A percentile compares a stretch with the other conserved stretches of the same genome.
phyloP scores from a whole-genome alignment of 345 rosid genomes.

The Acer yangbiense region DNA sequence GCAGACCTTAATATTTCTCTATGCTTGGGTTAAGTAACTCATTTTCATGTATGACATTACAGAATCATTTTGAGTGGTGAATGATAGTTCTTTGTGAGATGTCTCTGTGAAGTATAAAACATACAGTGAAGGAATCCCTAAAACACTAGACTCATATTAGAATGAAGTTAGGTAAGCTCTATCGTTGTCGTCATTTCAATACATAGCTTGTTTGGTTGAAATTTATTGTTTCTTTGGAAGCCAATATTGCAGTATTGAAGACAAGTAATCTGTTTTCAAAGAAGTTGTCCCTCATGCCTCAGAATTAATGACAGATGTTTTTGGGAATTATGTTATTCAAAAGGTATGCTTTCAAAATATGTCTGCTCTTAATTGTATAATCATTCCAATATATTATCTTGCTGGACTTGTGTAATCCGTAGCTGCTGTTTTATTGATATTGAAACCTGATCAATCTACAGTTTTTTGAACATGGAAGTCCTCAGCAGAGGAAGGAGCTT shows the following conservation, averaged over 20 bases:
- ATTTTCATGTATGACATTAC: too few species aligned
- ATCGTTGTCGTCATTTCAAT: too few species aligned
- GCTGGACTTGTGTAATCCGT: not conserved
- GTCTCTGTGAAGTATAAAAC: too few species aligned
- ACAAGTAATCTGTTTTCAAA: slow-evolving; percentile 73
- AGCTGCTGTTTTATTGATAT: slow-evolving; percentile 12
- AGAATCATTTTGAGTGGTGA: too few species aligned
- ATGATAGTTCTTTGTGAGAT: too few species aligned
- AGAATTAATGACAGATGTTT: slow-evolving; percentile 91
- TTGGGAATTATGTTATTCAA: slow-evolving; percentile 98
- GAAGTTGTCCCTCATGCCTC: slow-evolving; percentile 93
- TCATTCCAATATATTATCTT: slow-evolving; percentile 7
- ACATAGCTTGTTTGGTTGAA: too few species aligned
- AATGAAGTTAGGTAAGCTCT: too few species aligned
- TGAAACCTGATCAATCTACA: slow-evolving; percentile 33
- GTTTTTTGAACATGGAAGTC: slow-evolving; percentile 93
- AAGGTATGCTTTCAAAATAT: slow-evolving; percentile 49
- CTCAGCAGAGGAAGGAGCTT: slow-evolving; percentile 82
- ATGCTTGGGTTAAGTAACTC: too few species aligned
- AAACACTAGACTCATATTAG: too few species aligned
- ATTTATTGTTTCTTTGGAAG: too few species aligned
- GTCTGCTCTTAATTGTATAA: not conserved
- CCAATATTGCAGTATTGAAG: slow-evolving; percentile 69
- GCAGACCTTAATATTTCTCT: too few species aligned
- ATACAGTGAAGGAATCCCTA: too few species aligned